Base-by-base conservation (phyloP, 2,329 filamentous ascomycete genomes). In the Chaetomium globosum region DNA sequence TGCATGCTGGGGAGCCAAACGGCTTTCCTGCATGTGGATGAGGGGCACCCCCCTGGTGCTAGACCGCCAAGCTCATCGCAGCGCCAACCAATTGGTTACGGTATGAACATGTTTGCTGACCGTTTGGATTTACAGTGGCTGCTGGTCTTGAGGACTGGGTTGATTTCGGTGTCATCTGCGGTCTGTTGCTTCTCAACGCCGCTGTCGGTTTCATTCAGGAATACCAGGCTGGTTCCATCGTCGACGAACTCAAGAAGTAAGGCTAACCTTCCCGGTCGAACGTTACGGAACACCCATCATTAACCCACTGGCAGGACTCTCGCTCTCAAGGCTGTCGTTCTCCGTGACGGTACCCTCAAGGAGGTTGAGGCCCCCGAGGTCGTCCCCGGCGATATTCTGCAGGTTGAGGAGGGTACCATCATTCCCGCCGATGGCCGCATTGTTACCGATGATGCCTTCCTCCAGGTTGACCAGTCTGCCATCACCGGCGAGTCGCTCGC, bases 401-500 rank as follows among this genome's bases (percentile, higher is more conserved):
- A 93, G 78, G 85, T 96, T 69, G 92, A 96, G 78, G 92, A 96
- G 85, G 93, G 92, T 80, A 94, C 91, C 69, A 96, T 96, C 72
- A 91, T 96, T 72, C 91, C 92, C 69, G 93, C 92, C 71, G 93
- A 97, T 78, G 92, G 92, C 72, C 89, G 89, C 71, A 89, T 96
- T 73, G 87, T 95, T 69, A 93, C 91, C 73, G 89, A 93, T 73
- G 88, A 89, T 76, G 89, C 91, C 67, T 93, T 92, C 82, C 85
- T 94, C 68, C 92, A 96, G 80, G 89, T 96, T 69, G 92, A 97
- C 79, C 93, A 96, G 82, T 96, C 92, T 67, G 88, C 91, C 77
- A 92, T 96, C 76, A 96, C 93, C 65, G 92, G 93, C 72, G 92
- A 97, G 80, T 96, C 93, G 70, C 87, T 96, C 66, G 92, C 92